These are phyloP conservation scores for Fusarium dlaminii DNA, from an alignment of 2,329 filamentous ascomycete genomes.

Conservation along the genomic window DNA sequence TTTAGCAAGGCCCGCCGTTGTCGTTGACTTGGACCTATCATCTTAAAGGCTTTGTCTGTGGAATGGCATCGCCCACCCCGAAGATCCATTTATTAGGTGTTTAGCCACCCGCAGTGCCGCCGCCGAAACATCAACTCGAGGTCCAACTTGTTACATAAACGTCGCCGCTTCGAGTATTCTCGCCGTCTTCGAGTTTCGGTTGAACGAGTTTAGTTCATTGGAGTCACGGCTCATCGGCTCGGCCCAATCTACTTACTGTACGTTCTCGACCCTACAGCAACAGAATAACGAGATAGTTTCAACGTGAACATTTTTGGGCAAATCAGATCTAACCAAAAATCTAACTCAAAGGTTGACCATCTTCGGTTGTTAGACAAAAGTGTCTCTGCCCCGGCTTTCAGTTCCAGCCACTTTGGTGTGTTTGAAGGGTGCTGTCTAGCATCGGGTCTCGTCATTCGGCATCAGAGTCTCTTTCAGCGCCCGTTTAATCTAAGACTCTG, in stretches of 20 bases:
- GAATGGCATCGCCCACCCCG: slow-evolving; percentile 38
- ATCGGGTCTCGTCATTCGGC: slow-evolving; percentile 29
- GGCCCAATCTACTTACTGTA: not conserved
- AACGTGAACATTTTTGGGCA: slow-evolving; percentile 6
- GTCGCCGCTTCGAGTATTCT: slow-evolving; percentile 26
- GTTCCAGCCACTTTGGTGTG: slow-evolving; percentile 17
- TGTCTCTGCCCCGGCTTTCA: slow-evolving; percentile 9
- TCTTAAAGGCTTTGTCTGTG: slow-evolving; percentile 17
- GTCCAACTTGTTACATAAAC: slow-evolving; percentile 31
- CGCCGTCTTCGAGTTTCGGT: slow-evolving; percentile 14
- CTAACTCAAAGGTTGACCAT: not conserved
- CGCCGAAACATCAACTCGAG: slow-evolving; percentile 4
- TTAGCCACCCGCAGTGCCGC: slow-evolving; percentile 32
- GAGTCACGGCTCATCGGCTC: slow-evolving; percentile 16
- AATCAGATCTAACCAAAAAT: not conserved
- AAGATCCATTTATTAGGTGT: slow-evolving; percentile 15
- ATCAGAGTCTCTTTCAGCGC: slow-evolving; percentile 20
- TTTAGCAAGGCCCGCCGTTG: slow-evolving; percentile 21
- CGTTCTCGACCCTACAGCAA: slow-evolving; percentile 1
- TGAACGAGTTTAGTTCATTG: not conserved
- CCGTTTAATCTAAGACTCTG: slow-evolving; percentile 34
- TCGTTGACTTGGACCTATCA: slow-evolving; percentile 16
- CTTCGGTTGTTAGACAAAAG: slow-evolving; percentile 3
- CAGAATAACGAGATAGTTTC: not conserved
- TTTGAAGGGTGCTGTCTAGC: slow-evolving; percentile 22